Evolutionary conservation across 1,139 yeast genomes (phyloP).

Genomic region (Zygoascus sp.): DNA sequence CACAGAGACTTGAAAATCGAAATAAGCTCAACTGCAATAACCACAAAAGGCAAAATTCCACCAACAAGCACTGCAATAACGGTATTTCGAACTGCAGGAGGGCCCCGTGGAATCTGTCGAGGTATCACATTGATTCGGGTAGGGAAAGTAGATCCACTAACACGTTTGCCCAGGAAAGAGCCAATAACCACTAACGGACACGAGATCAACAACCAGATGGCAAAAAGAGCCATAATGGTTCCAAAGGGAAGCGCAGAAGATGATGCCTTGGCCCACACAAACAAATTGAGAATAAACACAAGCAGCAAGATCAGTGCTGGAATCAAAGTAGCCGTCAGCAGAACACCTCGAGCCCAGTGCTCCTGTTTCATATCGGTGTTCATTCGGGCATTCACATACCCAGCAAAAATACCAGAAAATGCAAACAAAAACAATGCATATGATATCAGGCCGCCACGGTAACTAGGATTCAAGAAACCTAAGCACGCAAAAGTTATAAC

Average conservation of each 20-base stretch:
- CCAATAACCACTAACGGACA: constrained; percentile 74
- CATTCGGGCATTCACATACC: constrained; percentile 62
- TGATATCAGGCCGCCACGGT: constrained; percentile 62
- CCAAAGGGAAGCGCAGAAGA: constrained; percentile 76
- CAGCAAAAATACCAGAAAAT: constrained; percentile 67
- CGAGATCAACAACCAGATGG: constrained; percentile 58
- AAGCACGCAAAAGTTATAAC: constrained; percentile 56
- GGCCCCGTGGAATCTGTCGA: constrained; percentile 41
- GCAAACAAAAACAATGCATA: constrained; percentile 58
- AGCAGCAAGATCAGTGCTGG: constrained; percentile 56
- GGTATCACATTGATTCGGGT: constrained; percentile 34
- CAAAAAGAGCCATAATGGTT: constrained; percentile 55
- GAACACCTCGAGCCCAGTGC: constrained; percentile 24
- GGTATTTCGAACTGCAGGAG: constrained; percentile 30
- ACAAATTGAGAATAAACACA: constrained; percentile 55
- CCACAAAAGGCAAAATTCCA: constrained; percentile 72
- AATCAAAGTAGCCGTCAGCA: constrained; percentile 39
- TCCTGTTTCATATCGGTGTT: constrained; percentile 51
- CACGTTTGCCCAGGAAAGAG: constrained; percentile 53
- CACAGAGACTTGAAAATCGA: constrained; percentile 74
- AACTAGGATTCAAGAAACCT: constrained; percentile 53
- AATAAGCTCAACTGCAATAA: constrained; percentile 73
- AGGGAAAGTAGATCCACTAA: constrained; percentile 30
- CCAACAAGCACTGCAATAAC: constrained; percentile 38
- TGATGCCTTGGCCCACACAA: constrained; percentile 74